phyloP scores from a whole-genome alignment of 2,329 filamentous ascomycete genomes.

The Biscogniauxia mediterranea region DNA sequence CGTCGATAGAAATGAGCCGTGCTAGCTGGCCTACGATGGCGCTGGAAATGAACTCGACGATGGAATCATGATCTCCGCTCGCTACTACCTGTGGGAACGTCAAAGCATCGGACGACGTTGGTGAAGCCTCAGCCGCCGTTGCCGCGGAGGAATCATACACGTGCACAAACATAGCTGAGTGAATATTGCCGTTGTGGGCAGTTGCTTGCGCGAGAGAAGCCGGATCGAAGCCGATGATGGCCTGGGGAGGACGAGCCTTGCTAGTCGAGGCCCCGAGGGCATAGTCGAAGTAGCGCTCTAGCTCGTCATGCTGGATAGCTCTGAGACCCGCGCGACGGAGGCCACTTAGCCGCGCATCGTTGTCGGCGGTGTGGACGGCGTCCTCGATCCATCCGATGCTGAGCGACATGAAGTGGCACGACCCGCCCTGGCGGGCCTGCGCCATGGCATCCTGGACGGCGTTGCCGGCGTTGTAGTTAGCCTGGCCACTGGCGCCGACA shows the following conservation, averaged over 20 bases:
- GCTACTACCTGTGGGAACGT: constrained; percentile 4
- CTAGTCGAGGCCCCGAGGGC: constrained; percentile 1
- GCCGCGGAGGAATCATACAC: neutral
- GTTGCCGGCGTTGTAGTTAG: constrained; percentile 19
- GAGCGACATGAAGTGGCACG: constrained; percentile 9
- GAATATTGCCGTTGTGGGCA: constrained; percentile 7
- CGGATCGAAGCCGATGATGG: constrained; percentile 12
- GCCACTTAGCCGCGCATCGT: constrained; percentile 4
- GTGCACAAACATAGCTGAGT: constrained; percentile 13
- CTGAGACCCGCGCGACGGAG: constrained; percentile 9
- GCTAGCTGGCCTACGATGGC: constrained; percentile 7
- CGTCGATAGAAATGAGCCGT: constrained; percentile 10
- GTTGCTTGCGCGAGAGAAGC: constrained; percentile 6
- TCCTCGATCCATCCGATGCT: constrained; percentile 18
- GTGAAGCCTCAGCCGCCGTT: neutral
- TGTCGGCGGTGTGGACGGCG: constrained; percentile 8
- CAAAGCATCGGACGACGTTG: neutral
- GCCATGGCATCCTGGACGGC: constrained; percentile 17
- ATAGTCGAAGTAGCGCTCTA: constrained; percentile 12
- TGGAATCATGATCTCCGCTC: constrained; percentile 1
- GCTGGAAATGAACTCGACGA: constrained; percentile 5
- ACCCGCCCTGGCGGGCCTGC: neutral
- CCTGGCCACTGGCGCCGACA: constrained; percentile 12
- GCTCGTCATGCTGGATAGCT: constrained; percentile 4
- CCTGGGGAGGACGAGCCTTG: neutral